These are phyloP conservation scores for Martensiomyces pterosporus DNA, from an alignment of 192 early-diverging fungal species.

Conservation along the genomic window DNA sequence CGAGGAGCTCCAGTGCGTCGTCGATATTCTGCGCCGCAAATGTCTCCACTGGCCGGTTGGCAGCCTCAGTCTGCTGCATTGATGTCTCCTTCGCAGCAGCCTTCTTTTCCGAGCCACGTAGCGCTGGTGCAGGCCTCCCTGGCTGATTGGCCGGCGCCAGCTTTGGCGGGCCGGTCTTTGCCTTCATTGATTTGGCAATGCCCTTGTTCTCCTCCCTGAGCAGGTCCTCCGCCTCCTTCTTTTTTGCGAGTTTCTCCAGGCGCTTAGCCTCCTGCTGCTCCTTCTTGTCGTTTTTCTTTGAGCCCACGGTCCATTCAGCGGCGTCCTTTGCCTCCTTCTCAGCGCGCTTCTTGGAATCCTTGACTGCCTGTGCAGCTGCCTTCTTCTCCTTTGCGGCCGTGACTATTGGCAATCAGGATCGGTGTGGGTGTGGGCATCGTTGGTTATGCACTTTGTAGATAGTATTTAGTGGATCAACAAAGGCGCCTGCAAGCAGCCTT, in stretches of 20 bases:
- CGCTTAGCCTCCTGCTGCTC: conserved; percentile 57
- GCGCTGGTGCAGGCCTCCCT: conserved; percentile 1
- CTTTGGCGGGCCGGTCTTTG: conserved; percentile 9
- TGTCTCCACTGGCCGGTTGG: conserved; percentile 48
- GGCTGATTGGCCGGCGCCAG: conserved; percentile 4
- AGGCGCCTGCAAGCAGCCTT: no score
- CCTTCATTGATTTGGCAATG: conserved; percentile 14
- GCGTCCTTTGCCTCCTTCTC: conserved; percentile 59
- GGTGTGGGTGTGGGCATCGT: no score
- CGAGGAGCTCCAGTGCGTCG: conserved; percentile 76
- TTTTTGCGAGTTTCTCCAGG: conserved; percentile 48
- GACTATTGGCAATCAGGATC: no score
- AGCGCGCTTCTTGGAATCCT: conserved; percentile 49
- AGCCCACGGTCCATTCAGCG: conserved; percentile 60
- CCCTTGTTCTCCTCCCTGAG: conserved; percentile 60
- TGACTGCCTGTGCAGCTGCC: conserved; percentile 60
- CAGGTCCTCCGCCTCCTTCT: conserved; percentile 59
- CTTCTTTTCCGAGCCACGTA: conserved; percentile 23
- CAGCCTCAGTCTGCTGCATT: conserved; percentile 1
- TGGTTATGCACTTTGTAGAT: no score
- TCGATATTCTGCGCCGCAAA: conserved; percentile 82
- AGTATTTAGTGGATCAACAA: no score
- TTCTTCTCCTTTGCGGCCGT: conserved; percentile 73
- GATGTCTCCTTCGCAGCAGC: conserved; percentile 10
- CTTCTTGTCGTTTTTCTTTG: conserved; percentile 62